Conservation (phyloP, 495 filamentous ascomycete species). For the Echria macrotheca region DNA sequence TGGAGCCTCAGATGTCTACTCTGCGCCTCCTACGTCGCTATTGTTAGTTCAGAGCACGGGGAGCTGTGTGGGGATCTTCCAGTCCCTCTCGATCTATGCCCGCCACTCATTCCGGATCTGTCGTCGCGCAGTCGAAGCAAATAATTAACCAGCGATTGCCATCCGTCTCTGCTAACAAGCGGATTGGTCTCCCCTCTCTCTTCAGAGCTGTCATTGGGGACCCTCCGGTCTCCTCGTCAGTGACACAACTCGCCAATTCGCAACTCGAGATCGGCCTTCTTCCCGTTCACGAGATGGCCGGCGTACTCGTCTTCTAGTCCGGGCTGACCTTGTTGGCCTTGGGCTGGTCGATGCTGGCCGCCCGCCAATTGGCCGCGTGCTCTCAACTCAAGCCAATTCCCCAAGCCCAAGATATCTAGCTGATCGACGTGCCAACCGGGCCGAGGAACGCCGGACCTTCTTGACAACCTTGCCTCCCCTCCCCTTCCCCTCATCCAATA, state of each 20-base stretch:
- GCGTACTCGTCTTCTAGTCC: too few relatives aligned
- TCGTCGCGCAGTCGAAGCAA: conserved; percentile 15
- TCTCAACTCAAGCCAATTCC: too few relatives aligned
- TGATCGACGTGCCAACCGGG: conserved; percentile 22
- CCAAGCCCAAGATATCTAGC: conserved; percentile 13
- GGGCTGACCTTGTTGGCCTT: too few relatives aligned
- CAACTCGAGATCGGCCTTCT: neutral
- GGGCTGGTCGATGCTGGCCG: too few relatives aligned
- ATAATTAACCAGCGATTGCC: conserved; percentile 11
- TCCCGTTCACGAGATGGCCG: too few relatives aligned
- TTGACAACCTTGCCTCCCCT: conserved; percentile 1
- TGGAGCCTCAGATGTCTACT: too few relatives aligned
- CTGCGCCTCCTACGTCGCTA: too few relatives aligned
- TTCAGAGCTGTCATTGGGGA: neutral
- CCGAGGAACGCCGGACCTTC: conserved; percentile 12
- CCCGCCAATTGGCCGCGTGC: too few relatives aligned
- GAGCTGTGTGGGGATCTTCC: conserved; percentile 5
- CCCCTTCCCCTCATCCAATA: conserved; percentile 6
- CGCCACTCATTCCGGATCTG: conserved; percentile 14
- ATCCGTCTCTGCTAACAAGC: too few relatives aligned
- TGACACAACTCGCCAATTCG: neutral
- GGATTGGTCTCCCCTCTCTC: too few relatives aligned
- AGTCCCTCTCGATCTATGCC: neutral
- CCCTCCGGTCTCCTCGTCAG: neutral
- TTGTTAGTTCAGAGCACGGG: conserved; percentile 8